These are phyloP conservation scores for Schizochytrium sp. DNA, from an alignment of 108 stramenopile species.

Conservation along the genomic window DNA sequence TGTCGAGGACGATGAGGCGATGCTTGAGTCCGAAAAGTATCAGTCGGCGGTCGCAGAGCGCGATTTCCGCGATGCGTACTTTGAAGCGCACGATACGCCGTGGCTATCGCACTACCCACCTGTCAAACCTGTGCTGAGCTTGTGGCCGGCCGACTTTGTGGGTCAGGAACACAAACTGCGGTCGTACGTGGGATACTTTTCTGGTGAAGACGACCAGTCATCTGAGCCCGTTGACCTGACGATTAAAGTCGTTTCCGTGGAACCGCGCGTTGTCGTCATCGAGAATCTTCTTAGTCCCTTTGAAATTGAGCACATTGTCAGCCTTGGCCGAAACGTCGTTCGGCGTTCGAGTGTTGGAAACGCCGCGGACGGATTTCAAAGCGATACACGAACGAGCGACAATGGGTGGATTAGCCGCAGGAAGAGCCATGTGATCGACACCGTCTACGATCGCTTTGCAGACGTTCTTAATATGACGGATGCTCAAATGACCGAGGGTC, in stretches of 20 bases:
- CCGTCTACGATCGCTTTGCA: slow-evolving; percentile 66
- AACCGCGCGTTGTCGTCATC: slow-evolving; percentile 74
- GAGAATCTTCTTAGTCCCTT: slow-evolving; percentile 61
- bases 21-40: neutral
- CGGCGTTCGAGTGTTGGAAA: neutral
- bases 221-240: neutral
- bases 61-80: neutral
- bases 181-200: neutral
- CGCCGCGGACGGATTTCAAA: slow-evolving; percentile 22
- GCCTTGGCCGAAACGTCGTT: slow-evolving; percentile 23
- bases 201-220: neutral
- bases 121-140: neutral
- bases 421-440: slow-evolving; percentile 50
- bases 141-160: slow-evolving; percentile 28
- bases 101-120: slow-evolving; percentile 28
- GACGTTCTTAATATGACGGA: slow-evolving; percentile 64
- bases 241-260: slow-evolving; percentile 18
- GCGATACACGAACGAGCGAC: slow-evolving; percentile 60
- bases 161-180: slow-evolving; percentile 24
- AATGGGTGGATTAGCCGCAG: slow-evolving; percentile 75
- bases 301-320: slow-evolving; percentile 74
- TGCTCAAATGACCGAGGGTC: slow-evolving; percentile 47
- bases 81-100: neutral
- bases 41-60: neutral
- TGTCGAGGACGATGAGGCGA: neutral